Evolutionary conservation across 192 early-diverging fungal species (phyloP), one percentile per base, ranked within the genome.

Genomic region (Backusella macrospora): DNA sequence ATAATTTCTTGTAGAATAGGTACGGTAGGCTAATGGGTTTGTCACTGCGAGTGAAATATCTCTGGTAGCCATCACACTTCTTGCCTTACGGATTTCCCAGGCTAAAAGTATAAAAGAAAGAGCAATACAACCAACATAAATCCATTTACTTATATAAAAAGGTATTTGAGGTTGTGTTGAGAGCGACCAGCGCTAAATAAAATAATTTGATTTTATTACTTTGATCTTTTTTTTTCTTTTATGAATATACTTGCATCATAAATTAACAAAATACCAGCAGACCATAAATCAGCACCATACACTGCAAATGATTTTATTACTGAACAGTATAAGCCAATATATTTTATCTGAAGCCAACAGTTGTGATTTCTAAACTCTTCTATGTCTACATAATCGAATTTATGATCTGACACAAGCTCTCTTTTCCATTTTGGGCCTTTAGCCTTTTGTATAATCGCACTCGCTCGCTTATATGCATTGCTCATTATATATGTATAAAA

Each of bases 301-400:
- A 94, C 87, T 29, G 92, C 84, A 44, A 93, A 84, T 15, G 90
- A 87, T 72, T 90, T 89, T 73, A 95, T 80, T 6, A 92, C 85
- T 18, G 85, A 82, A 26, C 92, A 76, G 74, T 89, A 92, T 29
- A 93, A 75, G 12, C 84, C 59, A 38, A 82, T 74, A 70, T 93
- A 92, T 26, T 76, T 75, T 38, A 90, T 72, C 47, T 81, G 80
- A 6, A 73, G 65, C 72, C 75, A 70, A 62, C 79, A 85, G 12
- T 75, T 82, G 6, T 76, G 73, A 62, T 84, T 77, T 12, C 81
- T 38, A 84, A 92, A 94, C 70, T 94, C 91, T 12, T 94, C 88
- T 43, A 94, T 84, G 70, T 96, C 91, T 64, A 96, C 84, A 80
- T 89, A 93, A 83, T 94, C 94, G 76, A 96, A 96, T 79, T 94